A percentile compares a stretch with the other conserved stretches of the same genome.
Conservation (phyloP, 345 rosid species). For the Trapa bicornis region DNA sequence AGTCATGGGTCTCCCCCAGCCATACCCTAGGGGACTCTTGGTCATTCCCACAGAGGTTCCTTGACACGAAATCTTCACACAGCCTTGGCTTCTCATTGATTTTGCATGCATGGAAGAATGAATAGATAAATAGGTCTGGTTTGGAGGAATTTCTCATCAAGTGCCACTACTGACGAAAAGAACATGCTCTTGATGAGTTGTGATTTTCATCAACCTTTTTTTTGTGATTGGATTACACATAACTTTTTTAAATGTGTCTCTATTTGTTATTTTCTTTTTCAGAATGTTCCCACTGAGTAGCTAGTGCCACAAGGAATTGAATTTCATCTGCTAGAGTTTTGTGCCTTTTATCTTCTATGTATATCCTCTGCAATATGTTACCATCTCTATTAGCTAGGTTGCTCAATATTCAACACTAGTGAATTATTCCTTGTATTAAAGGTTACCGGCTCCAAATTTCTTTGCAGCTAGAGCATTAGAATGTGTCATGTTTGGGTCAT, state of each 20-base stretch:
- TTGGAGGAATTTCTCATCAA: conserved; percentile 14
- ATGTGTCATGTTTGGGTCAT: not conserved
- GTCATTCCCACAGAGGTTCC: conserved; percentile 55
- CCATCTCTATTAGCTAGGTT: not conserved
- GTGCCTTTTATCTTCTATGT: not conserved
- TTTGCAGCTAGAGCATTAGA: not conserved
- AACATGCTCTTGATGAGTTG: conserved; percentile 24
- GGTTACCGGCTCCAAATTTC: not conserved
- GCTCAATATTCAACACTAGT: not conserved
- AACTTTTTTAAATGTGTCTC: conserved; percentile 17
- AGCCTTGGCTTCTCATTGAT: conserved; percentile 64
- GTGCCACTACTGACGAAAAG: conserved; percentile 30
- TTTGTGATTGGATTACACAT: conserved; percentile 29
- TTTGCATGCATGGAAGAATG: conserved; percentile 89
- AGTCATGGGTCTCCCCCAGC: conserved; percentile 50
- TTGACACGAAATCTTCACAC: conserved; percentile 47
- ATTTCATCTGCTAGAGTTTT: not conserved
- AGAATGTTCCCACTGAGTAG: conserved; percentile 8
- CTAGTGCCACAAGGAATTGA: not conserved
- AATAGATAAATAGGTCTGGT: conserved; percentile 21
- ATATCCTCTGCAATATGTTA: not conserved
- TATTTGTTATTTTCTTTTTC: conserved; percentile 9
- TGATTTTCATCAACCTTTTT: conserved; percentile 24
- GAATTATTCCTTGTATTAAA: not conserved
- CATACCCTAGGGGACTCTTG: conserved; percentile 22